Conservation (phyloP, 2,329 filamentous ascomycete genomes). For the Cercospora zeina region DNA sequence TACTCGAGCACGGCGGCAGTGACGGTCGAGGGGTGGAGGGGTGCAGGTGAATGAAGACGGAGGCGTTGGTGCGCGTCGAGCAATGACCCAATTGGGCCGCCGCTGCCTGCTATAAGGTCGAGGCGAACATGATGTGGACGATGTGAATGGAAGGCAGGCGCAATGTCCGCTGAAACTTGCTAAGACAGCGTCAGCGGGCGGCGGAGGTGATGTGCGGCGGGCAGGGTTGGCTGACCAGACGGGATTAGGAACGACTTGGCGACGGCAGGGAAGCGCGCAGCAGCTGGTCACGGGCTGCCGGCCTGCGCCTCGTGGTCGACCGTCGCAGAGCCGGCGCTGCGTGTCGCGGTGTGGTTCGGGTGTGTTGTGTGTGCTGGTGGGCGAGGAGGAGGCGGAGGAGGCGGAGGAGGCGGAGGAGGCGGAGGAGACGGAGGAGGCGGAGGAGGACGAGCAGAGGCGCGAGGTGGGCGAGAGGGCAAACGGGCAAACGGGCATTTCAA, state of each 20-base stretch:
- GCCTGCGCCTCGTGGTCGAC: neutral
- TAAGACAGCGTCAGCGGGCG: constrained; percentile 8
- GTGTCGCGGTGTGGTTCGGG: too few species aligned
- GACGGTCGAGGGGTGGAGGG: neutral
- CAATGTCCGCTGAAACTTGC: constrained; percentile 12
- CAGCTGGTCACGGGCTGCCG: constrained; percentile 3
- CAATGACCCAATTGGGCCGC: constrained; percentile 27
- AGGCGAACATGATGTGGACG: constrained; percentile 22
- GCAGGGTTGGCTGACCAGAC: constrained; percentile 5
- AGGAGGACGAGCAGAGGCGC: too few species aligned
- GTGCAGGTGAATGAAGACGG: too few species aligned
- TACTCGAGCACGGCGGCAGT: neutral
- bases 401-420: neutral
- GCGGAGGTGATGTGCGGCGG: neutral
- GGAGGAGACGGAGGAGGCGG: neutral
- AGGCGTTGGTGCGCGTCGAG: constrained; percentile 9
- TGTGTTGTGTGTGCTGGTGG: too few species aligned
- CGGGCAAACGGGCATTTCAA: neutral
- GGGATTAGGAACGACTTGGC: constrained; percentile 8
- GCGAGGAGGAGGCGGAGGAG: too few species aligned
- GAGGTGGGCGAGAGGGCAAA: too few species aligned
- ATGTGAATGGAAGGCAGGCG: neutral
- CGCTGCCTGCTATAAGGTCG: constrained; percentile 22
- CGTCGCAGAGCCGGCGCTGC: too few species aligned
- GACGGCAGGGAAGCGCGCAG: constrained; percentile 4